Evolutionary conservation across 495 filamentous ascomycete species (phyloP).

Genomic region (Xylaria cubensis): DNA sequence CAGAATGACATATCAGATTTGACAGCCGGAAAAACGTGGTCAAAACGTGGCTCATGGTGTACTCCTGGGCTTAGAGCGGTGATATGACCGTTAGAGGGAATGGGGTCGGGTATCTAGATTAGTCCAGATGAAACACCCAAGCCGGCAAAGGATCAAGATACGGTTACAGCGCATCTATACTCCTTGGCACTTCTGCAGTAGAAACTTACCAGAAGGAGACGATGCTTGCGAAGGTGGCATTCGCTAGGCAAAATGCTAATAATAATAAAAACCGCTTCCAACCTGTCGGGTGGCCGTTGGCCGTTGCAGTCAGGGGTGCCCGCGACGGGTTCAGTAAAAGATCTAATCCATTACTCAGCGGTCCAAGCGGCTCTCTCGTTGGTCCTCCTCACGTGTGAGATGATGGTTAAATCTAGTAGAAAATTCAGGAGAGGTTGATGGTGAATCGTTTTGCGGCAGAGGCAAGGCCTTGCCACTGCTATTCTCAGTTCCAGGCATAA

Average conservation of each 20-base stretch:
- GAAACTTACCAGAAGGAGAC: constrained; percentile 15
- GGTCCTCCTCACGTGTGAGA: not conserved
- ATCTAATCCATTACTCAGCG: not conserved
- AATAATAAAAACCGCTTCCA: constrained; percentile 21
- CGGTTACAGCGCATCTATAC: not conserved
- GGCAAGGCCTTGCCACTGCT: not conserved
- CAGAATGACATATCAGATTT: not conserved
- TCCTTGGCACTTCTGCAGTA: constrained; percentile 3
- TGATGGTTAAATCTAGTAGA: not conserved
- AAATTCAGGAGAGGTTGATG: not conserved
- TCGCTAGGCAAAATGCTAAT: constrained; percentile 21
- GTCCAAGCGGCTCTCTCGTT: not conserved
- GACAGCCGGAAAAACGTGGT: constrained; percentile 15
- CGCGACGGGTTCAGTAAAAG: not conserved
- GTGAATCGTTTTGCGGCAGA: not conserved
- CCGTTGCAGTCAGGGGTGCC: not conserved
- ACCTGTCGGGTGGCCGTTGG: constrained; percentile 20
- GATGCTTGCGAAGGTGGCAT: constrained; percentile 17
- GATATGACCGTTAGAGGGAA: constrained; percentile 6
- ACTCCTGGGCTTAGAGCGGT: not conserved
- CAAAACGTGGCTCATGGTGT: constrained; percentile 19
- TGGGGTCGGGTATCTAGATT: not conserved
- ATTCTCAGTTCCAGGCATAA: not conserved
- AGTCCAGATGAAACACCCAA: constrained; percentile 20
- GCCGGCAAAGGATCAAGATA: constrained; percentile 5